phyloP scores from a whole-genome alignment of 129 eudicot genomes.

The Flaveria ramosissima region DNA sequence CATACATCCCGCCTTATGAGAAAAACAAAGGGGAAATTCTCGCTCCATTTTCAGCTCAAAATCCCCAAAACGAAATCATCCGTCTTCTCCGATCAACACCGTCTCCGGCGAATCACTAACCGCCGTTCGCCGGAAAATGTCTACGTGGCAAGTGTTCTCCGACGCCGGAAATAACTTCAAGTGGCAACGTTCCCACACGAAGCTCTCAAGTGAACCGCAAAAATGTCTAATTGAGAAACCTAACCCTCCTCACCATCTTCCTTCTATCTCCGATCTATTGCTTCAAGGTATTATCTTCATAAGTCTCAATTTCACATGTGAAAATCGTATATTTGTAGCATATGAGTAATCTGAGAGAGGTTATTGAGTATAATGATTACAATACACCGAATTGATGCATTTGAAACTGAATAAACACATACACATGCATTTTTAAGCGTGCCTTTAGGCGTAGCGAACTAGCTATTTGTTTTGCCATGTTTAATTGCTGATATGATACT shows the following conservation, averaged over 20 bases:
- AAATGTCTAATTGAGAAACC: slow-evolving; percentile 37
- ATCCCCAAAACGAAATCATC: slow-evolving; percentile 11
- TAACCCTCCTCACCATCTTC: slow-evolving; percentile 34
- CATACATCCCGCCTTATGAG: slow-evolving; percentile 50
- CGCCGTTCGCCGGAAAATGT: slow-evolving; percentile 45
- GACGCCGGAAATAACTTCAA: slow-evolving; percentile 57
- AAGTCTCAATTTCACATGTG: not conserved
- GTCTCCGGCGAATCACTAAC: slow-evolving; percentile 33
- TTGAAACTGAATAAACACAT: not conserved
- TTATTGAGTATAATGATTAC: not conserved
- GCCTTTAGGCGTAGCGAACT: no score
- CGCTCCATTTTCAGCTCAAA: slow-evolving; percentile 23
- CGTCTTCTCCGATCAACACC: slow-evolving; percentile 6
- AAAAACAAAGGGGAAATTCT: not conserved
- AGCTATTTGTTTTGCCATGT: no score
- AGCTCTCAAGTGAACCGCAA: slow-evolving; percentile 35
- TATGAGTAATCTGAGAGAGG: not conserved
- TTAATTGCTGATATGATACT: no score
- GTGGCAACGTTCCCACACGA: slow-evolving; percentile 54
- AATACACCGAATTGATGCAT: slow-evolving; percentile 11
- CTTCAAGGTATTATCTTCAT: slow-evolving; percentile 32
- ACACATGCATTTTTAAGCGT: not conserved
- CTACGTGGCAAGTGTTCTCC: slow-evolving; percentile 74
- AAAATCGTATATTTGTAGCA: slow-evolving; percentile 13
- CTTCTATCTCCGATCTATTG: slow-evolving; percentile 34